These are phyloP conservation scores for Silene conica DNA, from an alignment of 148 eudicot species.

Conservation along the genomic window DNA sequence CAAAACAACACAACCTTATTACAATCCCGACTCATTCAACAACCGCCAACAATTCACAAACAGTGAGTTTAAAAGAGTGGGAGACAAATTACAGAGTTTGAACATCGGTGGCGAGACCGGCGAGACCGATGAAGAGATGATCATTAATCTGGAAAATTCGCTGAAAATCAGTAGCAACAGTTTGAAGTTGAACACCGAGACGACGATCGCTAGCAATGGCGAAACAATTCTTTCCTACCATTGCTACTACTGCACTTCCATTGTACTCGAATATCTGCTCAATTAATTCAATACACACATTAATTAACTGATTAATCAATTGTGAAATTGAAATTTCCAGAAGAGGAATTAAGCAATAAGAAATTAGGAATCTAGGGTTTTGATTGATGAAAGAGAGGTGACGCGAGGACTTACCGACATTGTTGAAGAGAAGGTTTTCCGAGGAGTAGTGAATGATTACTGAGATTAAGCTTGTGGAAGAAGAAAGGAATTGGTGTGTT, in stretches of 20 bases:
- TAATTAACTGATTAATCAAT: neutral
- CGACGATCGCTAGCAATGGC: slow-evolving; percentile 91
- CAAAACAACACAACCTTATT: neutral
- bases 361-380: neutral
- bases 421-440: neutral
- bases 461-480: neutral
- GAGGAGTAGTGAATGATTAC: neutral
- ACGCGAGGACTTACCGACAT: slow-evolving; percentile 22
- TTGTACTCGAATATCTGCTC: slow-evolving; percentile 91
- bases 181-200: slow-evolving; percentile 91
- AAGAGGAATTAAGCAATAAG: neutral
- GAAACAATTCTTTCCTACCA: slow-evolving; percentile 96
- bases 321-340: neutral
- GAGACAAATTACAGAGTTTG: slow-evolving; percentile 62
- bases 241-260: slow-evolving; percentile 91
- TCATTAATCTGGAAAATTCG: slow-evolving; percentile 63
- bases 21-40: neutral
- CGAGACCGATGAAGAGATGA: slow-evolving; percentile 75
- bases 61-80: neutral
- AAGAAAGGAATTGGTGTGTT: neutral
- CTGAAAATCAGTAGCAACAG: slow-evolving; percentile 91
- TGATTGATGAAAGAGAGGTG: neutral
- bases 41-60: neutral
- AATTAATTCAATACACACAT: neutral
- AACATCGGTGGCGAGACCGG: slow-evolving; percentile 81